Conservation (phyloP, 2,329 filamentous ascomycete species). For the Iodosphaeria phyllophila region DNA sequence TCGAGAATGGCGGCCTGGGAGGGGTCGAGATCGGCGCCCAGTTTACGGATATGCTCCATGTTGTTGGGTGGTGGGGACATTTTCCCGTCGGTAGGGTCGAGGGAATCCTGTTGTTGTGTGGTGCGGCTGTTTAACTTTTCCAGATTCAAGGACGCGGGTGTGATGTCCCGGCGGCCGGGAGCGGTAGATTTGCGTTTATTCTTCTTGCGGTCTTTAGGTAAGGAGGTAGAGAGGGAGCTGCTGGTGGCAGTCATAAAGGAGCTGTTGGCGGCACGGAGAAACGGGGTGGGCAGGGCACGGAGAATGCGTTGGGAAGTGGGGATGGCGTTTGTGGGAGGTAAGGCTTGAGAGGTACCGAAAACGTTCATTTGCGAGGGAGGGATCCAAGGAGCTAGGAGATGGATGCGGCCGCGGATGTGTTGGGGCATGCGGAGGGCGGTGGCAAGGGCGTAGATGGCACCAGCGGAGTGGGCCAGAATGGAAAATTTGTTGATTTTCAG, state of each 20-base stretch:
- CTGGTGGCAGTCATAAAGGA: conserved; percentile 88
- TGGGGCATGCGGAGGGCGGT: conserved; percentile 92
- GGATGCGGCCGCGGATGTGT: conserved; percentile 83
- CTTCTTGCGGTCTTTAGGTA: conserved; percentile 45
- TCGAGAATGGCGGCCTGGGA: conserved; percentile 19
- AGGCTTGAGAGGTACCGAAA: conserved; percentile 52
- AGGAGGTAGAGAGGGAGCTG: conserved; percentile 61
- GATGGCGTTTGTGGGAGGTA: conserved; percentile 67
- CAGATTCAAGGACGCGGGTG: conserved; percentile 16
- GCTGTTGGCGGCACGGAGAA: conserved; percentile 87
- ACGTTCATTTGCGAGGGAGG: conserved; percentile 84
- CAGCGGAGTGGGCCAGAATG: conserved; percentile 85
- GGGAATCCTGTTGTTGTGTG: conserved; percentile 4
- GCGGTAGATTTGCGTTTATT: conserved; percentile 37
- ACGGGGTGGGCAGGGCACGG: conserved; percentile 71
- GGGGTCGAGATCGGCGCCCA: conserved; percentile 7
- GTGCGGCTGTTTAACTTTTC: conserved; percentile 38
- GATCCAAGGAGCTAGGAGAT: conserved; percentile 91
- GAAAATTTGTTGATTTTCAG: conserved; percentile 93
- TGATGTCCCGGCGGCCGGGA: conserved; percentile 14
- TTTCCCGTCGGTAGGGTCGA: conserved; percentile 9
- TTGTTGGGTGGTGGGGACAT: conserved; percentile 17
- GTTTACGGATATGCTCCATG: conserved; percentile 26
- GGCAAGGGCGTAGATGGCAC: conserved; percentile 92
- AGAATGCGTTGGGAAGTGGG: conserved; percentile 85